These are phyloP conservation scores for Coniochaeta sp. DNA, from an alignment of 2,329 filamentous ascomycete species.

Conservation along the genomic window DNA sequence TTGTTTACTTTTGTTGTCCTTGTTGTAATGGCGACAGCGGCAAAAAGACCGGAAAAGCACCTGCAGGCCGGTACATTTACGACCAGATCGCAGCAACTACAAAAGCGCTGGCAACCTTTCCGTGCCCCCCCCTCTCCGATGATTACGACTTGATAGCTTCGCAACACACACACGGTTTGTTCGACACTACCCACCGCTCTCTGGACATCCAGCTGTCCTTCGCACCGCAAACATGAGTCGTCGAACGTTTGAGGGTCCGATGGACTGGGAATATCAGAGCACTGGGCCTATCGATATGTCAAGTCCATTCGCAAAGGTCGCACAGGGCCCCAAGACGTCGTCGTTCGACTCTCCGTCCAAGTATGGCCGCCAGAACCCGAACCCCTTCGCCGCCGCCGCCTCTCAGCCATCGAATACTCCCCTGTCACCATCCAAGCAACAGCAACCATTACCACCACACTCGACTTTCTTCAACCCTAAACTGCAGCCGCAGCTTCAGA, in stretches of 20 bases:
- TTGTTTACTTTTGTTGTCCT: background rate
- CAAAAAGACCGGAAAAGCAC: background rate
- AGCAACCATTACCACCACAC: conserved; percentile 30
- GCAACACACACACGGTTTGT: background rate
- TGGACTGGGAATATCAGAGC: conserved; percentile 61
- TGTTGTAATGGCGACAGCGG: background rate
- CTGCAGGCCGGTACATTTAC: background rate
- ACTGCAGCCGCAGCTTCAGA: conserved; percentile 30
- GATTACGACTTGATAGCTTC: background rate
- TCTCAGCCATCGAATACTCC: background rate
- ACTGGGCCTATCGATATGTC: conserved; percentile 50
- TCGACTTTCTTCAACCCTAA: conserved; percentile 39
- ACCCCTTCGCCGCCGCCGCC: conserved; percentile 15
- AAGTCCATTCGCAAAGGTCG: conserved; percentile 52
- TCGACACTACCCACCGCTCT: background rate
- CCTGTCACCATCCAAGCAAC: conserved; percentile 17
- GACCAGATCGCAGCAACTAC: background rate
- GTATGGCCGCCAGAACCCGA: conserved; percentile 9
- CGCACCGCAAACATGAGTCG: conserved; percentile 36
- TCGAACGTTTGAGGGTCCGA: conserved; percentile 51
- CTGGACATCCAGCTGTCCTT: no score
- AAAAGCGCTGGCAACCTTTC: background rate
- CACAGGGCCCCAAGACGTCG: conserved; percentile 26
- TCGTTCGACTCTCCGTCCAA: conserved; percentile 18
- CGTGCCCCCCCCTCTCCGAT: background rate